Evolutionary conservation across 495 filamentous ascomycete genomes (phyloP).

Genomic region (Parathielavia appendiculata): DNA sequence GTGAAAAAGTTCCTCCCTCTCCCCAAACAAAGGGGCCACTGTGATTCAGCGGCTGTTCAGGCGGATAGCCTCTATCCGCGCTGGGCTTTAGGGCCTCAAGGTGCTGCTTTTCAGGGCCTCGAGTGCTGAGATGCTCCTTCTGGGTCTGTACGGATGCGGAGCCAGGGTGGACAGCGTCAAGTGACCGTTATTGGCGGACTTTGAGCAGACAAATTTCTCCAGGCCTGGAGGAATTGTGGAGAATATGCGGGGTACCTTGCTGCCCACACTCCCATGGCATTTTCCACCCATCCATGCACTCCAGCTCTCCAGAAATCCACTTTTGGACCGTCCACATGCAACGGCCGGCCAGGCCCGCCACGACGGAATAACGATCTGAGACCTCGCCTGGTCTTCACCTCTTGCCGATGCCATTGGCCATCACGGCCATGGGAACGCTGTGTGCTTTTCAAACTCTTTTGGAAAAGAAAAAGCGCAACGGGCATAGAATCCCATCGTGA

Average conservation of each 20-base stretch:
- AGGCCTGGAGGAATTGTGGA: slow-evolving; percentile 26
- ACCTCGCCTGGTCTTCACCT: slow-evolving; percentile 3
- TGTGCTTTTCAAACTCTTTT: neutral
- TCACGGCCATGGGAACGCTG: neutral
- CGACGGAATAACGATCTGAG: neutral
- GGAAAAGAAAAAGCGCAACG: neutral
- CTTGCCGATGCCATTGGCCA: slow-evolving; percentile 1
- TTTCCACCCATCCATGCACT: neutral
- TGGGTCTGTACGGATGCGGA: slow-evolving; percentile 7
- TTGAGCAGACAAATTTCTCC: slow-evolving; percentile 20
- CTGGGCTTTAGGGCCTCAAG: neutral
- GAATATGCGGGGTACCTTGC: slow-evolving; percentile 20
- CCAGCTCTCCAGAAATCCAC: slow-evolving; percentile 9
- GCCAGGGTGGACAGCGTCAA: neutral
- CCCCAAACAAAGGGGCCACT: neutral
- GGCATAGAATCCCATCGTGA: neutral
- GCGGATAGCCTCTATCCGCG: neutral
- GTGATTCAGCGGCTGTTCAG: slow-evolving; percentile 1
- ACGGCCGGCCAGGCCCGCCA: slow-evolving; percentile 7
- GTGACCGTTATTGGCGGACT: slow-evolving; percentile 24
- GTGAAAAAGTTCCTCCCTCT: neutral
- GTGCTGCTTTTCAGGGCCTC: neutral
- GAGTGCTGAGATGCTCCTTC: neutral
- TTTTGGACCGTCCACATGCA: neutral
- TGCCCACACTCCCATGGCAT: slow-evolving; percentile 5